Percentiles rank a stretch among this genome's conserved stretches.
Conservation (phyloP, 2,329 filamentous ascomycete genomes). For the Pseudogymnoascus sp. region DNA sequence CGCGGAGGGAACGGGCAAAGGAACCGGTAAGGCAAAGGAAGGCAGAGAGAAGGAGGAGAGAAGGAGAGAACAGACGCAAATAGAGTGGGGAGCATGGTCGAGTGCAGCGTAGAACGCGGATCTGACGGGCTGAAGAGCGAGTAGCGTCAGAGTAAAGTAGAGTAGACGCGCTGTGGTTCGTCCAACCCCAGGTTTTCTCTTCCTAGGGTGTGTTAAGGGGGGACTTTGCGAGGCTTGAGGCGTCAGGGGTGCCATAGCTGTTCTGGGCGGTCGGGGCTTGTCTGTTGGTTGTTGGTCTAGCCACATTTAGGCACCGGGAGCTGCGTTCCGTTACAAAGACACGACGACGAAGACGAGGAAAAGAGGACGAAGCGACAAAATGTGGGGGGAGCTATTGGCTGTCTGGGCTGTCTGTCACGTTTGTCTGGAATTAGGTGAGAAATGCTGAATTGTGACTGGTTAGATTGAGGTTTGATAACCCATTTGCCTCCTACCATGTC, state of each 20-base stretch:
- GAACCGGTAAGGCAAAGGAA: slow-evolving; percentile 8
- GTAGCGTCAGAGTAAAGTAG: not conserved
- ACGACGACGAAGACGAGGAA: not conserved
- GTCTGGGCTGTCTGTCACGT: not conserved
- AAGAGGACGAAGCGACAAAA: not conserved
- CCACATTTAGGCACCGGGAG: not conserved
- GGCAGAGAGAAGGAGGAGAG: not conserved
- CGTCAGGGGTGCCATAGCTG: not conserved
- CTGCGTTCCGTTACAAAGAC: not conserved
- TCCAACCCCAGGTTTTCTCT: slow-evolving; percentile 1
- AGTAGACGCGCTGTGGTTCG: not conserved
- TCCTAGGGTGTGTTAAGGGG: not conserved
- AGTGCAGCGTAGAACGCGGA: not conserved
- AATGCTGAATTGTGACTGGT: not conserved
- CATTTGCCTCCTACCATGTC: not conserved
- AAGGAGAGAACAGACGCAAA: not conserved
- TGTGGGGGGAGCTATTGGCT: not conserved
- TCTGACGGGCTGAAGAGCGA: not conserved
- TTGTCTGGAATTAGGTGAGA: not conserved
- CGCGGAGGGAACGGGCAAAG: slow-evolving; percentile 13
- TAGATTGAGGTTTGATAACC: not conserved
- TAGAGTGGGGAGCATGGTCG: not conserved
- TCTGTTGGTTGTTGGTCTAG: not conserved
- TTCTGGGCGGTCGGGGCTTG: not conserved
- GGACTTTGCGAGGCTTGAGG: not conserved